phyloP scores from a whole-genome alignment of 805 yeast species.

The Starmerella gropengiesseri region DNA sequence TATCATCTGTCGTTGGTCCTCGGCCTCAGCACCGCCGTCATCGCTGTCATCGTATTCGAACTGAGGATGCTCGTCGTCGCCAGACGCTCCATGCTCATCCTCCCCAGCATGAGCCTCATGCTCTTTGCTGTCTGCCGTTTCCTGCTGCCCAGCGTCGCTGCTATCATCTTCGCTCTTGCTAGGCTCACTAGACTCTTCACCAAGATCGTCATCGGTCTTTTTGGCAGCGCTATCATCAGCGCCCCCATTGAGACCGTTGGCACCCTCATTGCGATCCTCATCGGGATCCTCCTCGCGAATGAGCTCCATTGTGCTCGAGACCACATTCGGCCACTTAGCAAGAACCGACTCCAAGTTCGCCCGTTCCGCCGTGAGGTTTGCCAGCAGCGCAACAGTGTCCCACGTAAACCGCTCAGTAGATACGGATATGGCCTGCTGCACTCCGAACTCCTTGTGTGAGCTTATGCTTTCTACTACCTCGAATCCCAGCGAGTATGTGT shows the following conservation, averaged over 20 bases:
- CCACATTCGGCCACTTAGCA: conserved; percentile 15
- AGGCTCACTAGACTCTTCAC: too few species aligned
- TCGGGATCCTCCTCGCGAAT: conserved; percentile 12
- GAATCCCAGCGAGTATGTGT: conserved; percentile 7
- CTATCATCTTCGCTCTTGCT: conserved; percentile 13
- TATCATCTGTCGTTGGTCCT: neutral
- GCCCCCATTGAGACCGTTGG: neutral
- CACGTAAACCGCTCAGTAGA: conserved; percentile 13
- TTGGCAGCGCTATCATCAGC: neutral
- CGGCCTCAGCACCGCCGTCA: neutral
- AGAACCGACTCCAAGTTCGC: conserved; percentile 6
- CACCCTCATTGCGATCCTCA: too few species aligned
- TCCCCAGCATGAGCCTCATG: neutral
- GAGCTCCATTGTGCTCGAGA: conserved; percentile 10
- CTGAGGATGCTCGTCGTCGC: neutral
- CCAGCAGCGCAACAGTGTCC: conserved; percentile 17
- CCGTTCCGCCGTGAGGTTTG: conserved; percentile 14
- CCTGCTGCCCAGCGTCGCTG: too few species aligned
- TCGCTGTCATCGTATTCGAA: conserved; percentile 3
- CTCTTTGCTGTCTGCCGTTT: neutral
- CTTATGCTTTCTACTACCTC: conserved; percentile 13
- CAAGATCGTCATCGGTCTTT: too few species aligned
- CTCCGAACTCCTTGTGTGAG: conserved; percentile 8
- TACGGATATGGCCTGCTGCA: conserved; percentile 3
- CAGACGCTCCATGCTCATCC: conserved; percentile 1